Evolutionary conservation across 140 eudicot genomes (phyloP).

Genomic region (Cichorium intybus): DNA sequence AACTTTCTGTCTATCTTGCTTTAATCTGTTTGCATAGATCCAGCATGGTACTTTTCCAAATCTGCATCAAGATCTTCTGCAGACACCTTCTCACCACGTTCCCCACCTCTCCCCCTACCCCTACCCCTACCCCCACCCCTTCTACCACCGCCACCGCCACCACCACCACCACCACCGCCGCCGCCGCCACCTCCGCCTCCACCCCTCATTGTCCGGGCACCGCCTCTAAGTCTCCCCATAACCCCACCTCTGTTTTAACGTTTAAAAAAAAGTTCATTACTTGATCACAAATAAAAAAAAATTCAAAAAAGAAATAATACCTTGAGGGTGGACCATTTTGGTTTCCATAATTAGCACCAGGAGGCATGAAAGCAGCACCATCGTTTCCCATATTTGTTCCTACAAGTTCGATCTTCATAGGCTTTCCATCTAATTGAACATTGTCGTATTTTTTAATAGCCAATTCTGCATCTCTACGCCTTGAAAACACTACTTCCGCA

Average conservation of each 20-base stretch:
- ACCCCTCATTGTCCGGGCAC: constrained; percentile 25
- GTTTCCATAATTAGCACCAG: constrained; percentile 25
- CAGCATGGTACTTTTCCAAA: constrained; percentile 56
- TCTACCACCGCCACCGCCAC: constrained; percentile 1
- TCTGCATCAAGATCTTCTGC: constrained; percentile 64
- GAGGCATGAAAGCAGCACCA: constrained; percentile 2
- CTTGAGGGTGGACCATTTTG: constrained; percentile 45
- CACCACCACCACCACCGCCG: constrained; percentile 14
- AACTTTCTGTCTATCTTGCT: background rate
- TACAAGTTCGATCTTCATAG: constrained; percentile 56
- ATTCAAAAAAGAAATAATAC: constrained; percentile 1
- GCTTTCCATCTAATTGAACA: constrained; percentile 65
- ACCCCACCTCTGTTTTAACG: constrained; percentile 40
- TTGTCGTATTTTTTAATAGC: constrained; percentile 59
- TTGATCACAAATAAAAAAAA: background rate
- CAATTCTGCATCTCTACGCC: constrained; percentile 53
- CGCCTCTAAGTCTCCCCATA: constrained; percentile 45
- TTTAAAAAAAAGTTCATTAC: background rate
- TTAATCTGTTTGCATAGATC: constrained; percentile 48
- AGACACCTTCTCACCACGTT: constrained; percentile 41
- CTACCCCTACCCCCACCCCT: constrained; percentile 15
- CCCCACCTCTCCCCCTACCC: constrained; percentile 36
- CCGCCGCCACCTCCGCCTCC: constrained; percentile 14
- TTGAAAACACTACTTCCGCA: constrained; percentile 59
- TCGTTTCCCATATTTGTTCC: constrained; percentile 41